Base-by-base conservation (phyloP, 176 grass and related monocot genomes). In the Eleusine indica region DNA sequence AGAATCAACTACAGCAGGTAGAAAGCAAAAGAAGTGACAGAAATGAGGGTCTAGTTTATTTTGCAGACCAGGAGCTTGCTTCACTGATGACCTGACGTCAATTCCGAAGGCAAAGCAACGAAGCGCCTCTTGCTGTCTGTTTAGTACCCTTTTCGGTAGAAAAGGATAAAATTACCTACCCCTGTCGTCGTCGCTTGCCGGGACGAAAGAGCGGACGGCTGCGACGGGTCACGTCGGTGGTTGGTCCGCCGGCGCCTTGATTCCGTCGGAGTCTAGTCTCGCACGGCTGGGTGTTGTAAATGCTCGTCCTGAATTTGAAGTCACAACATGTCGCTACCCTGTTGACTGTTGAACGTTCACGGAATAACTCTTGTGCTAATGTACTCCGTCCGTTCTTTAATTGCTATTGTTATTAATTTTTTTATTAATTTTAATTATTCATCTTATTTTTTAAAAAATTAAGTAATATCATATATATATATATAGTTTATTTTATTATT, bases 131-230 rank as follows among this genome's bases (percentile, higher is more conserved):
- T 15, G 15, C 64, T 37, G 30, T 60, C 37, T n/a, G 12, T 16
- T 25, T 73, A 25, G 29, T 53, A 4, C 17, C n/a, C 3, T 74
- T 76, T 84, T 3, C 28, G n/a, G 42, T 78, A 47, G 75, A 74
- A 72, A 66, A 78, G 11, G 63, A 37, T 38, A 38, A 64, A 64
- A 29, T 68, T 47, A 83, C 86, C 46, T n/a, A 54, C 66, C 14
- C 10, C 44, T 13, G 66, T 80, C 78, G 51, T 67, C 78, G 18
- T 80, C 65, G 78, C 15, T 70, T 32, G 78, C 4, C 35, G 47
- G 7, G 30, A 35, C 60, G 73, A 35, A 79, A 19, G 56, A 3
- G 35, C 32, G 16, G 38, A 13, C 43, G 29, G 18, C 78, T 28
- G 6, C 64, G 66, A 48, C 19, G 65, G 65, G 78, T 80, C 48